Base-by-base conservation (phyloP, 768 basidiomycete species). In the Wakefieldia striispora region DNA sequence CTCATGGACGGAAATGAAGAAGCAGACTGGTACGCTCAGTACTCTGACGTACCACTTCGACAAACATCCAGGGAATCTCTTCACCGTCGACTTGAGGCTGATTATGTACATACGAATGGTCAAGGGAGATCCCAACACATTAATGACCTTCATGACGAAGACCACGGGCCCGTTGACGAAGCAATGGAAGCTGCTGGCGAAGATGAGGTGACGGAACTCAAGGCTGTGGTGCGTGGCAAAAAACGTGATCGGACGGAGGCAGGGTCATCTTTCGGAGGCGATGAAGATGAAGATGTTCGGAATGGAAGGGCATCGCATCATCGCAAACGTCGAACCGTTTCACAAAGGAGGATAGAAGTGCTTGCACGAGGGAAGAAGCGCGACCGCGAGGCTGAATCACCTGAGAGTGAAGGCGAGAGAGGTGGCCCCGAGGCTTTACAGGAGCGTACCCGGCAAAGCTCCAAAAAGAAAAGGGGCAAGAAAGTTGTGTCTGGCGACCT, bases 201-300 rank as follows among this genome's bases (percentile, higher is more conserved):
- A 42, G 78, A 79, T 55, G 71, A 73, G 39, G 55, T 73, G 17
- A 60, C 65, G 20, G 75, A 74, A 43, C 64, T 75, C 42, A 64
- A 59, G 47, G 66, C 68, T 40, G 59, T 68, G 49, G 58, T 64
- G 26, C 57, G 68, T 51, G 86, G 87, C 39, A 86, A 79, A 74
- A 91, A 91, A 70, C 82, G 88, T 53, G 86, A 86, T 66, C 83
- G 84, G 35, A 76, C 78, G 7, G 86, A 87, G 61, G 85, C 85
- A 47, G 87, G 79, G 7, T 86, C 86, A 4, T 80, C 79, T 0
- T 83, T 88, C 59, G 86, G 80, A 40, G 81, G 78, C 21, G 86
- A 86, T 55, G 69, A 71, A 6, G 71, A 74, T 14, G 70, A 72
- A 1, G 70, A 70, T 29, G 66, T 68, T 34, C 68, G 60, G 43